Percentiles rank a stretch among this genome's conserved stretches.
Evolutionary conservation across 768 basidiomycete genomes (phyloP).

Genomic region (Leccinum subgranulosum): DNA sequence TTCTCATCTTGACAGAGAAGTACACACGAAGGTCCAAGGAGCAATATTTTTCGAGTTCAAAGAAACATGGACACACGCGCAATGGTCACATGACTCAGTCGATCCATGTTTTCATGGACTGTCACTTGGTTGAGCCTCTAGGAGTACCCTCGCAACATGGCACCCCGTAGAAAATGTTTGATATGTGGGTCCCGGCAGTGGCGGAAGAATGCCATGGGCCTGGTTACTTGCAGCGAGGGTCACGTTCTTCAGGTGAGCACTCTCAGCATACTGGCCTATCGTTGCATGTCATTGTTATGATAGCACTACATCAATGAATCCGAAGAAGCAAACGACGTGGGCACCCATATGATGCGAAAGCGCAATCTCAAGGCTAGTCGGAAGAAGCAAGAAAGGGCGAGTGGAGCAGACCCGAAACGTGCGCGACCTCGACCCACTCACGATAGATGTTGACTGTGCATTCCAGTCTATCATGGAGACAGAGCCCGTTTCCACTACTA

Average conservation of each 20-base stretch:
- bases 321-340: constrained; percentile 61
- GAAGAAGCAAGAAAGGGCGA: constrained; percentile 48
- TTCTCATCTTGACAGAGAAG: constrained; percentile 41
- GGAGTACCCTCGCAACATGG: constrained; percentile 36
- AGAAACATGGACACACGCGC: background rate
- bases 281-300: background rate
- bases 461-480: constrained; percentile 78
- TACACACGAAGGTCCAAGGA: background rate
- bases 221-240: constrained; percentile 86
- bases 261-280: background rate
- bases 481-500: constrained; percentile 78
- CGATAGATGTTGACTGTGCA: background rate
- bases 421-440: constrained; percentile 13
- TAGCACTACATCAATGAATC: constrained; percentile 85
- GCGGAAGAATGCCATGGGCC: constrained; percentile 83
- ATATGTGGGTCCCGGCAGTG: constrained; percentile 83
- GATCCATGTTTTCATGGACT: background rate
- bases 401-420: constrained; percentile 62
- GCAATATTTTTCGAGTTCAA: background rate
- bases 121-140: background rate
- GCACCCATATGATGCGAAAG: constrained; percentile 62
- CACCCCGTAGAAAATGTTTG: constrained; percentile 62
- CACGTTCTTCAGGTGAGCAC: constrained; percentile 78
- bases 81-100: constrained; percentile 10
- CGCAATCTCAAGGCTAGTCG: constrained; percentile 58